A percentile compares a stretch with the other conserved stretches of the same genome.
phyloP scores from a whole-genome alignment of 768 basidiomycete species.

The Rhizopogon salebrosus region DNA sequence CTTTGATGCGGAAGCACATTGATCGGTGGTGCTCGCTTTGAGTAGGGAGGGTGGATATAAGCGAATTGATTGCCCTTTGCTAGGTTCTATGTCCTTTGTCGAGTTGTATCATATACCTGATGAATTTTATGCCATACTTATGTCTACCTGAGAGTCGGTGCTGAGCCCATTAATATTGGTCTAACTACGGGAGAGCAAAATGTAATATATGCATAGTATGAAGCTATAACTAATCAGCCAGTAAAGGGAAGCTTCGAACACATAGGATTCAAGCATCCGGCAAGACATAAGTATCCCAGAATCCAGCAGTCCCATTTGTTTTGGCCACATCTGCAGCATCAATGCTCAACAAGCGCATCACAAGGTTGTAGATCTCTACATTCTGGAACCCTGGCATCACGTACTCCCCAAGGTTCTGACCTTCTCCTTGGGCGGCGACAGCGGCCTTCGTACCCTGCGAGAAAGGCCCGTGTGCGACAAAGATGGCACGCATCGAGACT shows the following conservation, averaged over 20 bases:
- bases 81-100: neutral
- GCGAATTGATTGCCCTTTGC: neutral
- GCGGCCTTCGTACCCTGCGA: slow-evolving; percentile 57
- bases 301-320: slow-evolving; percentile 75
- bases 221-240: neutral
- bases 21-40: neutral
- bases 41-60: neutral
- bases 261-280: neutral
- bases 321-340: slow-evolving; percentile 41
- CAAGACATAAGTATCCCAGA: slow-evolving; percentile 75
- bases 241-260: neutral
- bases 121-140: neutral
- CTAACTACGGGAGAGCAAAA: neutral
- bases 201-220: neutral
- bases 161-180: neutral
- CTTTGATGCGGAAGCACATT: slow-evolving; percentile 65
- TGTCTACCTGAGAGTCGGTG: too few relatives aligned
- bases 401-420: slow-evolving; percentile 38
- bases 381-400: slow-evolving; percentile 83
- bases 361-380: slow-evolving; percentile 79
- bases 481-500: slow-evolving; percentile 79
- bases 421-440: slow-evolving; percentile 24
- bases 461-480: slow-evolving; percentile 91
- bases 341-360: slow-evolving; percentile 70
- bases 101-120: neutral